Base-by-base conservation (phyloP, 805 yeast species). In the Yarrowia osloensis region DNA sequence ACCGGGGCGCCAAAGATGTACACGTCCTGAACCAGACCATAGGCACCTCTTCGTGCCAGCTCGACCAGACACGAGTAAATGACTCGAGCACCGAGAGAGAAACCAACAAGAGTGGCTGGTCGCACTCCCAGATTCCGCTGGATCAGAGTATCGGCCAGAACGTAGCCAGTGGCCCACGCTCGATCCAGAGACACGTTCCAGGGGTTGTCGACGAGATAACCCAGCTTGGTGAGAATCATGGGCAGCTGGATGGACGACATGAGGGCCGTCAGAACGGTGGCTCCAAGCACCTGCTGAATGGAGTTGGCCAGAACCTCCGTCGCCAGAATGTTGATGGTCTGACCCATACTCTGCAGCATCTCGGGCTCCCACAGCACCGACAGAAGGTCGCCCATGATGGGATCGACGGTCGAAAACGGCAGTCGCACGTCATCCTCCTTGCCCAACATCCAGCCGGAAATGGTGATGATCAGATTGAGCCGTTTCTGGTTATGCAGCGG, bases 301-400 rank as follows among this genome's bases (percentile, higher is more conserved):
- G 97, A 91, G 71, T 94, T 95, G 0, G 96, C 86, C 66, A 96
- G 81, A 0, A 96, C 94, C 77, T 95, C 99, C 46, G 94, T 89
- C 0, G 99, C 99, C 67, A 95, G 82, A 72, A 95, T 93, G 70
- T 86, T 86, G 70, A 95, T 94, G 0, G 99, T 95, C 77, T 95
- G 98, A 75, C 99, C 99, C 85, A 90, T 91, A 67, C 97, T 89
- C 69, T 86, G 88, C 73, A 95, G 85, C 95, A 95, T 91, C 71
- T 95, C 99, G 0, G 99, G 99, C 77, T 95, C 99, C 99, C 99
- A 95, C 57, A 90, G 79, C 8, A 95, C 81, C 0, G 98, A 91
- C 72, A 89, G 90, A 71, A 95, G 78, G 75, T 95, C 99, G 19
- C 99, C 99, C 94, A 94, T 92, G 0, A 94, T 91, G 0, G 99